Evolutionary conservation across 2,329 filamentous ascomycete genomes (phyloP).

Genomic region (Mollisiaceae sp.): DNA sequence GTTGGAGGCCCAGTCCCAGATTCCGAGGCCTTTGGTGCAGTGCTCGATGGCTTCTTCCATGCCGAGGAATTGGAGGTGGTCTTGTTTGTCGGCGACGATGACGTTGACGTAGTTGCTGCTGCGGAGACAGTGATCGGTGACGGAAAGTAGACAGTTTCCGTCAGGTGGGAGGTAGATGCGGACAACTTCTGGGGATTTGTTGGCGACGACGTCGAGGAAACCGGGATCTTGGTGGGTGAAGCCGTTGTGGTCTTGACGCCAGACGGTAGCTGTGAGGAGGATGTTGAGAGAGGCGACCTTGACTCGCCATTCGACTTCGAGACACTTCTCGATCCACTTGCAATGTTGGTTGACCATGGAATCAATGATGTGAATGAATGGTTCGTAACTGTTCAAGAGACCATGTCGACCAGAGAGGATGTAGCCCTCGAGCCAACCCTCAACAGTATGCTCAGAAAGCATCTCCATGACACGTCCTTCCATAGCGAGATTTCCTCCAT

Average conservation of each 20-base stretch:
- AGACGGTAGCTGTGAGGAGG: slow-evolving; percentile 77
- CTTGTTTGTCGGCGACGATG: slow-evolving; percentile 79
- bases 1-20: slow-evolving; percentile 79
- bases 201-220: slow-evolving; percentile 79
- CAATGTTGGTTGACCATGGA: slow-evolving; percentile 88
- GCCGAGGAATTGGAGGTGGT: slow-evolving; percentile 75
- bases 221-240: slow-evolving; percentile 84
- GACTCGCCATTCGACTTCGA: slow-evolving; percentile 78
- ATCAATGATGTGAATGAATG: slow-evolving; percentile 83
- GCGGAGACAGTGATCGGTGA: slow-evolving; percentile 76
- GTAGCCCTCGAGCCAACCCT: slow-evolving; percentile 83
- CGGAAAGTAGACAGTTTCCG: slow-evolving; percentile 76
- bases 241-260: slow-evolving; percentile 84
- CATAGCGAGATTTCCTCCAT: slow-evolving; percentile 74
- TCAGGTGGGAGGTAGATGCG: slow-evolving; percentile 83
- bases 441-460: slow-evolving; percentile 79
- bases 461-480: slow-evolving; percentile 82
- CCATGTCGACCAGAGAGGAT: slow-evolving; percentile 76
- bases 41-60: slow-evolving; percentile 76
- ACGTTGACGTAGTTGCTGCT: slow-evolving; percentile 83
- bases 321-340: slow-evolving; percentile 83
- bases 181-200: slow-evolving; percentile 80
- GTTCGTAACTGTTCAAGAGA: slow-evolving; percentile 80
- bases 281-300: slow-evolving; percentile 80
- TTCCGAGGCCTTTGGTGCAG: slow-evolving; percentile 79